Base-by-base conservation (phyloP, 176 grass and related monocot species). In the Oryza glumipatula region DNA sequence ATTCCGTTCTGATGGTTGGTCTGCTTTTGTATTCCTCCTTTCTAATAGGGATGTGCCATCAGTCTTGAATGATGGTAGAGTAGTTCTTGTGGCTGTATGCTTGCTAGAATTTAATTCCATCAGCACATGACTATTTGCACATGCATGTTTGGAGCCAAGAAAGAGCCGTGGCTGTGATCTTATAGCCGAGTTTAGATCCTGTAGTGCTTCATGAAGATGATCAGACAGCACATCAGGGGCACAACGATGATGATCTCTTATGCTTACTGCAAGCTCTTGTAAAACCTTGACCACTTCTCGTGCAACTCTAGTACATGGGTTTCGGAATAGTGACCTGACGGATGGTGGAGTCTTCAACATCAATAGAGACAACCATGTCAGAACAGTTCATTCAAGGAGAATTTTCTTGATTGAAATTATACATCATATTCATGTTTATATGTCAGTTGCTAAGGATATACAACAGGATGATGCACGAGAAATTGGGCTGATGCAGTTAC, bases 241-340 rank as follows among this genome's bases (percentile, higher is more conserved):
- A 80, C 93, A 92, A 16, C 66, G 79, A 11, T 70, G 87, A 30
- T 89, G 93, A 72, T 87, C 74, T 60, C 85, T 87, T 61, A 92
- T 88, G 80, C 86, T 89, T 11, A 77, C 67, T 7, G 93, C 96
- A 15, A 98, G 91, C 76, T 98, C 96, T 41, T 88, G 66, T 16
- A 98, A 91, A 84, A 95, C 93, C 84, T 98, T 98, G 76, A 86
- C 70, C 24, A 95, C 87, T 81, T 98, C 96, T 67, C 8, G 71
- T 32, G 96, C 89, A 44, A 98, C 91, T 89, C 70, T 82, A 24
- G 70, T 89, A 88, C 96, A 98, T 39, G 93, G 96, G 19, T 78
- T 94, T 69, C 83, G 89, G 74, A 98, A 98, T 47, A 95, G 43
- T 4, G 48, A 86, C 80, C 89, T 90, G 30, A 95, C 82, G 2